Evolutionary conservation across 768 basidiomycete genomes (phyloP).

Genomic region (Lactarius hengduanensis): DNA sequence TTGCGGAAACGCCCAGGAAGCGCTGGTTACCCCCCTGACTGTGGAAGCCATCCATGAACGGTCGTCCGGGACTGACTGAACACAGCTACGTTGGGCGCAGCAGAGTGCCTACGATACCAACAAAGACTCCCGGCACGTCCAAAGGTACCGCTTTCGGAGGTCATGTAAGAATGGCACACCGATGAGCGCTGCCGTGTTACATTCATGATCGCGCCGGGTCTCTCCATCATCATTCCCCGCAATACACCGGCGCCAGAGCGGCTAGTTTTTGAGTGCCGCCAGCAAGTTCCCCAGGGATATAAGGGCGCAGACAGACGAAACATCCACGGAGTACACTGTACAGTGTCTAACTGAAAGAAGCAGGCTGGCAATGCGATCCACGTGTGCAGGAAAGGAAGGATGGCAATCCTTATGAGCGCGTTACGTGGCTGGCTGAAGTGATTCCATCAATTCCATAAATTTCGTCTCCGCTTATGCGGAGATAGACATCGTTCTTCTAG

Average conservation of each 20-base stretch:
- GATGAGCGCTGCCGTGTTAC: neutral
- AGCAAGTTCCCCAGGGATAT: neutral
- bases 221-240: neutral
- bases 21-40: neutral
- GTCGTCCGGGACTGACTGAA: neutral
- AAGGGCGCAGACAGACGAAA: neutral
- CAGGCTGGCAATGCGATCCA: neutral
- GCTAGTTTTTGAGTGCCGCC: neutral
- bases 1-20: neutral
- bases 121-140: neutral
- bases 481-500: neutral
- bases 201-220: neutral
- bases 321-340: neutral
- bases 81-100: neutral
- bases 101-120: neutral
- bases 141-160: neutral
- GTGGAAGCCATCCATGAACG: neutral
- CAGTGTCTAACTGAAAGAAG: neutral
- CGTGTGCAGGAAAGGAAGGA: neutral
- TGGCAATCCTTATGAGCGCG: neutral
- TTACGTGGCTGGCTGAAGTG: neutral
- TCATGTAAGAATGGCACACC: neutral
- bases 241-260: neutral
- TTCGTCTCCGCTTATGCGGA: neutral
- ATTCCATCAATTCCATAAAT: neutral